Evolutionary conservation across 495 filamentous ascomycete species (phyloP).

Genomic region (Talaromyces borbonicus): DNA sequence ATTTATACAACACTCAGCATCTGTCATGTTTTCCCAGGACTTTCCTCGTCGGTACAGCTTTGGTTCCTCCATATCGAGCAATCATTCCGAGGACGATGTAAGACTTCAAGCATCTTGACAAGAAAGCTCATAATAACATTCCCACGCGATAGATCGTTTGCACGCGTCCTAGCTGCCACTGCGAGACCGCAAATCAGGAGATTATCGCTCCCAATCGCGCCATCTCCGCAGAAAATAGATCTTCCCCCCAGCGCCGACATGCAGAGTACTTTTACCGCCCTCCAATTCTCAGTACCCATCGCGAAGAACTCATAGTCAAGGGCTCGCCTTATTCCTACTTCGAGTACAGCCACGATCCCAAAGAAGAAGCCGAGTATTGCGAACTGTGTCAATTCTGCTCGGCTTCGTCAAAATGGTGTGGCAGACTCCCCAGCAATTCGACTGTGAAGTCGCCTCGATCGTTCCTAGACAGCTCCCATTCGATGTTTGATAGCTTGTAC

Average conservation of each 20-base stretch:
- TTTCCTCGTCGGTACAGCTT: background rate
- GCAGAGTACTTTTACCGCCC: slow-evolving; percentile 23
- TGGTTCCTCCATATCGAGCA: slow-evolving; percentile 4
- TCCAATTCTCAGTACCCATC: slow-evolving; percentile 16
- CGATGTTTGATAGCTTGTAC: background rate
- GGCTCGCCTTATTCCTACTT: background rate
- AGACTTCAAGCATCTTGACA: background rate
- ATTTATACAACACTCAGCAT: slow-evolving; percentile 11
- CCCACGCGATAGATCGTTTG: slow-evolving; percentile 2
- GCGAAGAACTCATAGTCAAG: background rate
- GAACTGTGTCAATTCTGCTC: slow-evolving; percentile 7
- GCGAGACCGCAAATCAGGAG: slow-evolving; percentile 3
- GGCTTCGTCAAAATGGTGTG: slow-evolving; percentile 5
- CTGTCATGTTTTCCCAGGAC: background rate
- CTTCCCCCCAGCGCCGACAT: slow-evolving; percentile 14
- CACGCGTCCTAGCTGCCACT: background rate
- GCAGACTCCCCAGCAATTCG: background rate
- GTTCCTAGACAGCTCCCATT: background rate
- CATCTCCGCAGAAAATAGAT: background rate
- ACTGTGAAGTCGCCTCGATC: background rate
- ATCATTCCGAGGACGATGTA: slow-evolving; percentile 5
- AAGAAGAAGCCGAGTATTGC: slow-evolving; percentile 6
- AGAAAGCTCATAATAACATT: background rate
- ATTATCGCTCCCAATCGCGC: background rate
- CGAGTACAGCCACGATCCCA: slow-evolving; percentile 1